Base-by-base conservation (phyloP, 176 grass and related monocot species). In the Tuctoria greenei region DNA sequence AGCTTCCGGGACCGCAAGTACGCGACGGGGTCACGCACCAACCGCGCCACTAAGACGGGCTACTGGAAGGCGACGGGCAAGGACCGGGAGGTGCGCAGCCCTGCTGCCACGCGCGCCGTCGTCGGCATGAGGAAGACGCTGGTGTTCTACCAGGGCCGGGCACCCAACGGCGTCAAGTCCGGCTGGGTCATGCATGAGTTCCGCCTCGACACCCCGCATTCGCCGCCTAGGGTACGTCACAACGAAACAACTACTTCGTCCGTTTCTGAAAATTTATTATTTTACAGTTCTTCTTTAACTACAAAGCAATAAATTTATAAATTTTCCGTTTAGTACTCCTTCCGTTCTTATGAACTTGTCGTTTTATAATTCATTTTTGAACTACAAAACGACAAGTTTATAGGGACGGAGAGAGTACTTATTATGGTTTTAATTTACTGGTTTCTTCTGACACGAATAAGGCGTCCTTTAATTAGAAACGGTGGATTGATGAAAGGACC, bases 61-160 rank as follows among this genome's bases (percentile, higher is more conserved):
- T 93, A 90, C 56, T 93, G 91, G 91, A 90, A 93, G 60, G 88
- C 91, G 42, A 90, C 91, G 0, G 88, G 91, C 39, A 93, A 93
- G 52, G 88, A 93, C 77, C 74, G 88, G 23, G 63, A 71, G 24
- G 81, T 93, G 35, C 66, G 81, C 28, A 39, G 69, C 68, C 8
- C 66, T 0, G 11, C 66, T 0, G 11, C 24, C 64, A 67, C 77
- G 10, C 54, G 21, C 15, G 68, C 64, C 60, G 72, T 87, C 17
- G 84, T 83, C 16, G 88, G 91, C 21, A 93, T 90, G 91, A 85
- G 91, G 69, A 93, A 93, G 81, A 93, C 91, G 11, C 69, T 93
- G 31, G 91, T 93, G 39, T 93, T 93, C 85, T 93, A 93, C 65
- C 81, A 71, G 18, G 91, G 91, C 10, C 56, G 91, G 41, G 91